Conservation (phyloP, 2,329 filamentous ascomycete genomes). For the Xenosphaeropsis pyriputrescens region DNA sequence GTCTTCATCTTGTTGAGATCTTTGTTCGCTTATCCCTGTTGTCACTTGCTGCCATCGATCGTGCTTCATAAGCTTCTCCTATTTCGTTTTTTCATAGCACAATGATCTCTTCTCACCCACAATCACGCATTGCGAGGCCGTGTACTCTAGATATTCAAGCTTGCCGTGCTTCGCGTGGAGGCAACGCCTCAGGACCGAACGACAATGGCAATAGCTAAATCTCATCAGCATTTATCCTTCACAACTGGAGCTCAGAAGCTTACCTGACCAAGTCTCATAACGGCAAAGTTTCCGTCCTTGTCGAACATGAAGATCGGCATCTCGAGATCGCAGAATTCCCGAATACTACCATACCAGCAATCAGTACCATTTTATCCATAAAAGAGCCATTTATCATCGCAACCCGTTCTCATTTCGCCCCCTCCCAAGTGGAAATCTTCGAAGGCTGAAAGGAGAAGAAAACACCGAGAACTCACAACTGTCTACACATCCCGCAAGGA, state of each 20-base stretch:
- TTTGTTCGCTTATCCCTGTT: too few relatives aligned
- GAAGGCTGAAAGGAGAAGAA: too few relatives aligned
- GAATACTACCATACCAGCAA: slow-evolving; percentile 35
- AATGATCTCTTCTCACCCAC: too few relatives aligned
- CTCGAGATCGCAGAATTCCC: slow-evolving; percentile 55
- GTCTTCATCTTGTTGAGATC: too few relatives aligned
- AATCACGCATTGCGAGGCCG: too few relatives aligned
- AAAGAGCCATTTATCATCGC: too few relatives aligned
- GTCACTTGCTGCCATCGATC: too few relatives aligned
- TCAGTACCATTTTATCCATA: not conserved
- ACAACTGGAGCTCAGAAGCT: slow-evolving; percentile 6
- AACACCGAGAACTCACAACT: slow-evolving; percentile 48
- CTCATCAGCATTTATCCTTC: not conserved
- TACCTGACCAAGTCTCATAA: slow-evolving; percentile 55
- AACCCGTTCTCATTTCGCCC: too few relatives aligned
- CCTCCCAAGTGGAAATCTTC: not conserved
- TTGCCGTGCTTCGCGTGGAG: slow-evolving; percentile 5
- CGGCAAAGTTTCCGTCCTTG: slow-evolving; percentile 57
- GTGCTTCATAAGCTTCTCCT: too few relatives aligned
- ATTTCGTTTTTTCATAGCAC: too few relatives aligned
- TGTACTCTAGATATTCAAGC: not conserved
- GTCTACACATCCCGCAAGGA: slow-evolving; percentile 92
- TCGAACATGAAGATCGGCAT: slow-evolving; percentile 90
- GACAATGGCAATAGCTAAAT: slow-evolving; percentile 51
- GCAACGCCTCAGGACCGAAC: slow-evolving; percentile 47